Base-by-base conservation (phyloP, 495 filamentous ascomycete genomes). In the Geopyxis carbonaria region DNA sequence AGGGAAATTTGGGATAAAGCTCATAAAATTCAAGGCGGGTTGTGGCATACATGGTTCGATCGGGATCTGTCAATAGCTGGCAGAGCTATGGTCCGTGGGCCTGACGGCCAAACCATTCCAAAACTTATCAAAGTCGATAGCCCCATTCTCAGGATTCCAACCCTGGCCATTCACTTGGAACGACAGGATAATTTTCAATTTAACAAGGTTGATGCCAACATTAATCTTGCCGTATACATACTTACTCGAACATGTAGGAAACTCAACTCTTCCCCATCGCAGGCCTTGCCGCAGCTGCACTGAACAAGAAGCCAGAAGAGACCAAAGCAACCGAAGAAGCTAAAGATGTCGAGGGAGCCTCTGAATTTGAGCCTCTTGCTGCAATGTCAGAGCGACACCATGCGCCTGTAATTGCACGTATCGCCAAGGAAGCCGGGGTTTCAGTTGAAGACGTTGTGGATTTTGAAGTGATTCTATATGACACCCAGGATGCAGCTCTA, bases 381-480 rank as follows among this genome's bases (percentile, higher is more conserved):
- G 63, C 69, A 2, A 68, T 85, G 36, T 69, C 70, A 1, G 78
- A 93, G 57, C 76, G 89, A 25, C 91, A 99, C 61, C 87, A 95
- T 56, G 72, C 87, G 8, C 74, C 78, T 54, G 60, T 99, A 45
- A 66, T 99, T 22, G 71, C 86, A 36, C 62, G 92, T 20, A 75
- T 99, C 49, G 87, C 89, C n/a, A 63, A 73, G 33, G 72, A 92
- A 51, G 75, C 76, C 3, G 78, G 67, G 6, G 75, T 76, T 23
- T 59, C 69, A 32, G 64, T 75, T 7, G 61, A 68, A 4, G 73
- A 89, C 34, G 65, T 99, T 14, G 61, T 92, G 34, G 89, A 99
- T 59, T 95, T 99, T 45, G 89, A 99, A 60, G 70, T 94, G 58
- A 73, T 93, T 14, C 73, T 95, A 19, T 99, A 93, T 59, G 89